Base-by-base conservation (phyloP, 1,284 basidiomycete species). In the Ceratorhiza oryzae-sativae region DNA sequence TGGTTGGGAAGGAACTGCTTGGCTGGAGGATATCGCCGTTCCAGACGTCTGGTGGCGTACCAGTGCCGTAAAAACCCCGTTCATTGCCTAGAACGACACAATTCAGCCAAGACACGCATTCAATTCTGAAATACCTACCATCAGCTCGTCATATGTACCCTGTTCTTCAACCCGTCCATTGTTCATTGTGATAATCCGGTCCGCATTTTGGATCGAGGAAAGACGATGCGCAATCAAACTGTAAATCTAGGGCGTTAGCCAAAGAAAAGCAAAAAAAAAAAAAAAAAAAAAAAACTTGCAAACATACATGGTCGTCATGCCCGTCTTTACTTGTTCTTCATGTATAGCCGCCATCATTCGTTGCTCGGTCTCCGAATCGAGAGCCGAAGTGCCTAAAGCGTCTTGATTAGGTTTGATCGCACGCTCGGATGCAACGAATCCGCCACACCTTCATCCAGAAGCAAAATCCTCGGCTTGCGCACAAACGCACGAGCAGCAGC, bases 141-240 rank as follows among this genome's bases (percentile, higher is more conserved):
- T 72, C 1, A 84, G 76, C 71, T 81, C 75, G 36, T 81, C 78
- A 71, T 83, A 83, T 3, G 79, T 80, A 1, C 82, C 83, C 53
- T 77, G 74, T 71, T 82, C 80, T 1, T 79, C 79, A 9, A 85
- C 81, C 20, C 77, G 77, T 1, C 84, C 84, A 10, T 84, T 81
- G 0, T 79, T 77, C 73, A 85, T 81, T 71, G 79, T 82, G 74
- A 80, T 82, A 74, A 87, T 87, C 71, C 82, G 79, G 76, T 86
- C 84, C 25, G 84, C 84, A 68, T 82, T 80, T 73, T 85, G 82
- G 71, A 86, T 86, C 0, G 84, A 62, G 13, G 58, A 63, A 9
- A 86, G 77, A 8, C 85, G 79, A 76, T 86, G 85, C 0, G 85
- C 84, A 73, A 86, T 85, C 12, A 72, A 27, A 9, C 71, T 68